Evolutionary conservation across 1,284 basidiomycete species (phyloP), one percentile per base, ranked within the genome.

Genomic region (Sanghuangporus sanghuang): DNA sequence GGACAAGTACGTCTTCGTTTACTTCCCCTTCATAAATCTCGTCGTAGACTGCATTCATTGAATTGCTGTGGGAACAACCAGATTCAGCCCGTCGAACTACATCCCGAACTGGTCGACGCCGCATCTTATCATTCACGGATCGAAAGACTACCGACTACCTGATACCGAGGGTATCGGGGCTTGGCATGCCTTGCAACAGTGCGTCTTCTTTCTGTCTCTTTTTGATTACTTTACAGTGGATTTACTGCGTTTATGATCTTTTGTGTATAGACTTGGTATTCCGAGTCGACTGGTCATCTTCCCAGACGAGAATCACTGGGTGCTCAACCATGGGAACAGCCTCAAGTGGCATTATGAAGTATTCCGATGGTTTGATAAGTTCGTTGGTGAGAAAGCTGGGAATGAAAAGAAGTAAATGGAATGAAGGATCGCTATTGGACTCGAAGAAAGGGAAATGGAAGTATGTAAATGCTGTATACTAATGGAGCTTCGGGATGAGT

Each of bases 281-380:
- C 90, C 91, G 5, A 90, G 86, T 67, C 85, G 95, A 57, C 81
- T 97, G 57, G 83, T 97, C 9, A 86, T 95, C 68, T 97, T 97
- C 83, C 92, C 92, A 0, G 88, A 93, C 70, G 95, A 97, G 78
- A 96, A 96, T 71, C 95, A 96, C 73, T 96, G 92, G 92, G 91
- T 92, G 9, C 68, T 90, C 64, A 83, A 90, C 63, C 87, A 87
- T 67, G 86, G 86, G 59, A 92, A 92, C 69, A 90, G 87, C 72
- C 73, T 91, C 70, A 91, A 90, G 74, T 95, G 90, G 89, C 90
- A 96, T 73, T 80, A 89, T 68, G 95, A 97, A 73, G 89, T 97
- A 5, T 88, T 96, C 76, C 80, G 83, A 64, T 96, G 93, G 93
- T 86, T 95, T 66, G 83, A 92, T 67, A 78, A 89, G 73, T 93